Evolutionary conservation across 2,329 filamentous ascomycete genomes (phyloP).

Genomic region (Aspergillus arachidicola): DNA sequence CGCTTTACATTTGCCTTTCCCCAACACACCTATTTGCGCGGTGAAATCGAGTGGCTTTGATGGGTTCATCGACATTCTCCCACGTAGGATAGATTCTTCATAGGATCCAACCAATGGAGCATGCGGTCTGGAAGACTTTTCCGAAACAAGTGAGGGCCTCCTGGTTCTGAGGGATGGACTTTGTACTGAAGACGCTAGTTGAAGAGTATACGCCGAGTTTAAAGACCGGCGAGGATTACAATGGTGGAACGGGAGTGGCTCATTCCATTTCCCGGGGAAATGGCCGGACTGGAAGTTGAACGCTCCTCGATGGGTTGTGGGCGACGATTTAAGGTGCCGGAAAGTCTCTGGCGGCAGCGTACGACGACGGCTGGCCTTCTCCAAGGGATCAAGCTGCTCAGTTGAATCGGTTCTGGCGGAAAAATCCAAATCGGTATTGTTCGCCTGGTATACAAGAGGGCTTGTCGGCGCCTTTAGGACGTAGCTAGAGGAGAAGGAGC

Average conservation of each 20-base stretch:
- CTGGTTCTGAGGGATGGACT: constrained; percentile 45
- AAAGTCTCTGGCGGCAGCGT: constrained; percentile 69
- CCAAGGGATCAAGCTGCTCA: constrained; percentile 50
- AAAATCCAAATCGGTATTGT: constrained; percentile 75
- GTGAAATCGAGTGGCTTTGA: constrained; percentile 91
- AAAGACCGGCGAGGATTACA: constrained; percentile 78
- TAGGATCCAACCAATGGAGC: constrained; percentile 98
- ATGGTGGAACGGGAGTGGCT: constrained; percentile 68
- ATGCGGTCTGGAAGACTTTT: constrained; percentile 77
- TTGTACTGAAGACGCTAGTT: constrained; percentile 50
- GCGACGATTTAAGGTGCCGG: constrained; percentile 51
- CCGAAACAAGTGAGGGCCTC: constrained; percentile 73
- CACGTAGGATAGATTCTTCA: constrained; percentile 92
- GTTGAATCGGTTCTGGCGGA: constrained; percentile 57
- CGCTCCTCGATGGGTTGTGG: constrained; percentile 35
- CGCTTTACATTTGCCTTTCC: constrained; percentile 83
- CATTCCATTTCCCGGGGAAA: constrained; percentile 59
- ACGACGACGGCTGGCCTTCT: constrained; percentile 64
- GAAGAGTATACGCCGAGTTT: constrained; percentile 59
- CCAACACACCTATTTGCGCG: constrained; percentile 92
- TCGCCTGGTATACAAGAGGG: constrained; percentile 85
- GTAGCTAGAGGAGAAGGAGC: constrained; percentile 77
- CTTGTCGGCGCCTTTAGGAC: constrained; percentile 87
- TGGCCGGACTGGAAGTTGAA: constrained; percentile 49
- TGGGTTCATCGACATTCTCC: constrained; percentile 94